Evolutionary conservation across 306 rosid species (phyloP), one percentile per base, ranked within the genome.

Genomic region (Malus sylvestris): DNA sequence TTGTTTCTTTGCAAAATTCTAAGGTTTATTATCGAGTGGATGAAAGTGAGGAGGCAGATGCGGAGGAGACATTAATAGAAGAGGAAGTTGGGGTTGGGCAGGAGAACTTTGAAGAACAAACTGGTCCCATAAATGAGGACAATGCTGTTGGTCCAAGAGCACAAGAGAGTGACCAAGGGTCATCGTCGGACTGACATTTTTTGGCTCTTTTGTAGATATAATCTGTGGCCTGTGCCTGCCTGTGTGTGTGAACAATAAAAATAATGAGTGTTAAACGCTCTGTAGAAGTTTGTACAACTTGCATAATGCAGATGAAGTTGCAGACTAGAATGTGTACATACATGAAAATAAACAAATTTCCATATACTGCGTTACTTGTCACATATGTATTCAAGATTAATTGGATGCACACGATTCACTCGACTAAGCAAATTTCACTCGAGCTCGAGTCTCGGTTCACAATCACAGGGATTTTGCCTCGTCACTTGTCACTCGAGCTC

Each of bases 21-120:
- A 46, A 94, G 98, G 97, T 81, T 70, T 95, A 94, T 71, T 75
- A 86, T 68, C 81, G 89, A 78, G 91, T 73, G 76, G 91, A 87
- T 10, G 97, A 94, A 72, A 84, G 67, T 77, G 70, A 62, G 71
- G 88, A 83, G 65, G 89, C 75, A 72, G 73, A 57, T 64, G 75
- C 65, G 67, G n/a, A 76, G 25, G 77, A 85, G 87, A 49, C 78
- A 13, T 53, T 29, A 23, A 78, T 77, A 29, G 73, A 63, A 40
- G 59, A 49, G 53, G 19, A 53, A 60, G 74, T 55, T 29, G 80
- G 19, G 18, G 49, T 49, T 10, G 29, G 27, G 78, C 49, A 64
- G 53, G 52, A 71, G 51, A 67, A 59, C 46, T 20, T 22, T 12
- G 78, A 75, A 71, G 78, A 76, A 73, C 49, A 76, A 76, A 73